These are phyloP conservation scores for Parastagonospora nodorum DNA, from an alignment of 2,329 filamentous ascomycete species.

Conservation along the genomic window DNA sequence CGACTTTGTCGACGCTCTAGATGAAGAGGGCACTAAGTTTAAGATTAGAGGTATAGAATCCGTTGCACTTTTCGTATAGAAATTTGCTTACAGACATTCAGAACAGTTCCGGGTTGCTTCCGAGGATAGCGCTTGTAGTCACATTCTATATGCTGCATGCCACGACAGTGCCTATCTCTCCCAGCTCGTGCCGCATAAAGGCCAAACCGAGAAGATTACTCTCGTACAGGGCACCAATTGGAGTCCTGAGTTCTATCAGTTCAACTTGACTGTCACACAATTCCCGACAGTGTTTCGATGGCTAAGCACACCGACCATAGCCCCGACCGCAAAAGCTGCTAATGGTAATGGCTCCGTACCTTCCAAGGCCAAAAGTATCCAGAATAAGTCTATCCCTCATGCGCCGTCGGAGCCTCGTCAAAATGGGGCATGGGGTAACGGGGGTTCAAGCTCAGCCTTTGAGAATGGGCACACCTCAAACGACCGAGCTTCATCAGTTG, in stretches of 20 bases:
- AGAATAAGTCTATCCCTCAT: not conserved
- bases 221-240: slow-evolving; percentile 59
- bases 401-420: slow-evolving; percentile 4
- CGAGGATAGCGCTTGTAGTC: slow-evolving; percentile 65
- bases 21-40: slow-evolving; percentile 63
- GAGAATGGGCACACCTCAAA: not conserved
- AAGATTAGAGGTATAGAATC: slow-evolving; percentile 59
- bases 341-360: not conserved
- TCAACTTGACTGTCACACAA: slow-evolving; percentile 58
- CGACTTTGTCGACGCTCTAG: slow-evolving; percentile 66
- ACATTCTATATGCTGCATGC: slow-evolving; percentile 68
- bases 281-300: slow-evolving; percentile 59
- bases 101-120: slow-evolving; percentile 57
- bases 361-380: slow-evolving; percentile 5
- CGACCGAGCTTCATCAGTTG: slow-evolving; percentile 1
- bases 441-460: slow-evolving; percentile 6
- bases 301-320: slow-evolving; percentile 18
- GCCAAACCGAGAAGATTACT: slow-evolving; percentile 58
- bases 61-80: not conserved
- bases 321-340: slow-evolving; percentile 8
- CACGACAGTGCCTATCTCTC: slow-evolving; percentile 65
- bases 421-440: slow-evolving; percentile 10
- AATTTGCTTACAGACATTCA: slow-evolving; percentile 8
- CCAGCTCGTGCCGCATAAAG: slow-evolving; percentile 59
- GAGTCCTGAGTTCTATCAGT: slow-evolving; percentile 58